Evolutionary conservation across 768 basidiomycete genomes (phyloP).

Genomic region (Termitomyces sp.): DNA sequence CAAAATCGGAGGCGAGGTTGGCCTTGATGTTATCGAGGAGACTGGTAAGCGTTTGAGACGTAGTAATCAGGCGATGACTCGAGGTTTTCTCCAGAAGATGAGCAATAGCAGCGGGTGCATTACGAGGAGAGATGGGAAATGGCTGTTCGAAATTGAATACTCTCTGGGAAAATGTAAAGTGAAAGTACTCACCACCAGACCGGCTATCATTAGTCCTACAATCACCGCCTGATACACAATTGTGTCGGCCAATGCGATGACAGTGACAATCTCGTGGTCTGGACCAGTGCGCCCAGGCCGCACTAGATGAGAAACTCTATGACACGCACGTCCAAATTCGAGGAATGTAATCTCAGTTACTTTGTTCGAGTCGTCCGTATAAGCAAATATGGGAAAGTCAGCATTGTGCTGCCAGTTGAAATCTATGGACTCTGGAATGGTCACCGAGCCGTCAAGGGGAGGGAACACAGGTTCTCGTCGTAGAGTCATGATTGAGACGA

Average conservation of each 20-base stretch:
- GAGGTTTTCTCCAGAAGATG: slow-evolving; percentile 22
- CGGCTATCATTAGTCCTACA: slow-evolving; percentile 24
- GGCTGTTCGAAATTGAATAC: slow-evolving; percentile 21
- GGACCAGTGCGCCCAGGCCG: slow-evolving; percentile 19
- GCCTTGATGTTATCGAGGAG: slow-evolving; percentile 18
- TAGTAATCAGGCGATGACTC: slow-evolving; percentile 28
- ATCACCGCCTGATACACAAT: slow-evolving; percentile 31
- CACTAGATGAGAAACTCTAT: slow-evolving; percentile 29
- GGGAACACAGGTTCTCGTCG: slow-evolving; percentile 8
- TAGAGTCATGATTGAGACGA: neutral
- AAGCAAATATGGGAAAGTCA: slow-evolving; percentile 13
- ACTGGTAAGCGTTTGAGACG: slow-evolving; percentile 15
- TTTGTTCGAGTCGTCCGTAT: slow-evolving; percentile 10
- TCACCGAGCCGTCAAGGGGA: slow-evolving; percentile 11
- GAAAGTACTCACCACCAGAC: slow-evolving; percentile 19
- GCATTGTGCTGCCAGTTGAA: slow-evolving; percentile 18
- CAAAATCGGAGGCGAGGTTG: slow-evolving; percentile 12
- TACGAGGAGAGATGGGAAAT: slow-evolving; percentile 26
- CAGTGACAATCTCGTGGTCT: slow-evolving; percentile 20
- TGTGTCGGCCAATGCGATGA: slow-evolving; percentile 22
- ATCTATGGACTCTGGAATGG: slow-evolving; percentile 15
- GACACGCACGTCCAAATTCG: slow-evolving; percentile 34
- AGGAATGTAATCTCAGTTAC: slow-evolving; percentile 23
- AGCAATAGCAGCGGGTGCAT: slow-evolving; percentile 20
- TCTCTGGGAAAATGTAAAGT: too few relatives aligned